Evolutionary conservation across 2,329 filamentous ascomycete species (phyloP), one percentile per base, ranked within the genome.

Genomic region (Paraphoma sp.): DNA sequence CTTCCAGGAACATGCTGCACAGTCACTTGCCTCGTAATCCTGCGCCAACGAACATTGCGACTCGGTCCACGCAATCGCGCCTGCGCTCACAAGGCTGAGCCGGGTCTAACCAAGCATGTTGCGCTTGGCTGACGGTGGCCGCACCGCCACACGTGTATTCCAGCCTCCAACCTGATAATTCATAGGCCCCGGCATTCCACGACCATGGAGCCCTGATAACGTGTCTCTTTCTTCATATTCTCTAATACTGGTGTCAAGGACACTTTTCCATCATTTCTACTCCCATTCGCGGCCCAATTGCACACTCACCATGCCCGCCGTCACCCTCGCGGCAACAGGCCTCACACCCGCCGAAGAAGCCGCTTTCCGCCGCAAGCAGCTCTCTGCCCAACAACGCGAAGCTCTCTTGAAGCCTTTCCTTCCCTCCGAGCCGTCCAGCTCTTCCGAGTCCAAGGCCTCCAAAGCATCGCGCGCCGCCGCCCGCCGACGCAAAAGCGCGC

Each of bases 381-480:
- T 85, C 33, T 74, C 74, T 36, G 66, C 73, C 17, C 64, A 78
- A 50, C 80, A 86, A 56, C 82, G 84, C 48, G 83, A 84, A 65
- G 74, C 74, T 36, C 73, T 86, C 42, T 46, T 86, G 45, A 81
- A 81, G 57, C 79, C 79, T 41, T 85, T 84, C 62, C 80, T 86
- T 1, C 84, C 84, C 11, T 73, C 80, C 11, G 68, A 68, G n/a
- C 76, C 81, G 14, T 59, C 71, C 7, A 59, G 62, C 1, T 64
- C 71, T 4, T 57, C 65, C 41, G 62, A 60, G 41, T 42, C 58
- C 46, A 57, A 59, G 30, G 23, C 54, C 3, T 14, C 46, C 53
- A 57, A 56, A 51, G 59, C 31, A 36, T 36, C 33, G 33, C 33
- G 33, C 33, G 14, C 14, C 54, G 59, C 41, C 60, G 50, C 48